Conservation (phyloP, 1,139 yeast species). For the Lodderomyces theae region DNA sequence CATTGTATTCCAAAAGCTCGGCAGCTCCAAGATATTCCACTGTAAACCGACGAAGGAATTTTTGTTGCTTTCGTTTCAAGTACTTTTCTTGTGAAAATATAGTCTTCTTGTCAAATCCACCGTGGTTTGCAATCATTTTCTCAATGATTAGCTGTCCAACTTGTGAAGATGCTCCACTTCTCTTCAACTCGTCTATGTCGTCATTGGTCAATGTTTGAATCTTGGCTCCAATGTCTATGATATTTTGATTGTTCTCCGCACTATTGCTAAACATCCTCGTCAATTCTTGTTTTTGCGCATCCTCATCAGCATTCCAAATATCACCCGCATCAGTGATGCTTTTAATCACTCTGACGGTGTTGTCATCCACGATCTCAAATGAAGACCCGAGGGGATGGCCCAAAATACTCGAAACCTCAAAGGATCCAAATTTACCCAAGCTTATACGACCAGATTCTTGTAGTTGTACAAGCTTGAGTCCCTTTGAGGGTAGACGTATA, state of each 20-base stretch:
- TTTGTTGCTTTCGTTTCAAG: conserved; percentile 84
- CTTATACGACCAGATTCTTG: conserved; percentile 58
- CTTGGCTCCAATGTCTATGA: conserved; percentile 69
- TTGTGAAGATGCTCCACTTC: conserved; percentile 56
- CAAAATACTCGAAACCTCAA: conserved; percentile 67
- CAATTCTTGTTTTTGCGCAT: conserved; percentile 37
- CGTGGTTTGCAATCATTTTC: conserved; percentile 78
- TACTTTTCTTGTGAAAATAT: conserved; percentile 89
- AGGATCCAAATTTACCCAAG: conserved; percentile 89
- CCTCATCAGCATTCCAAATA: conserved; percentile 18
- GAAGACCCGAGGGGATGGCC: conserved; percentile 88
- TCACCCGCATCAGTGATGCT: conserved; percentile 30
- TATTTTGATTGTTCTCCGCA: conserved; percentile 66
- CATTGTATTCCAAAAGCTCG: conserved; percentile 69
- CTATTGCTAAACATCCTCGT: conserved; percentile 42
- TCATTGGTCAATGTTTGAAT: conserved; percentile 71
- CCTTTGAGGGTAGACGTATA: conserved; percentile 77
- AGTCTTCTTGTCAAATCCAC: conserved; percentile 85
- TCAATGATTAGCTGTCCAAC: conserved; percentile 82
- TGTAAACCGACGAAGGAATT: conserved; percentile 81
- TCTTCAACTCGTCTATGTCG: conserved; percentile 79
- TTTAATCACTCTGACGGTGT: conserved; percentile 49
- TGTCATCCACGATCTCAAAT: conserved; percentile 72
- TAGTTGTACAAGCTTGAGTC: conserved; percentile 66
- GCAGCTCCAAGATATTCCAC: conserved; percentile 76